These are phyloP conservation scores for Blastomyces percursus DNA, from an alignment of 2,329 filamentous ascomycete genomes.

Conservation along the genomic window DNA sequence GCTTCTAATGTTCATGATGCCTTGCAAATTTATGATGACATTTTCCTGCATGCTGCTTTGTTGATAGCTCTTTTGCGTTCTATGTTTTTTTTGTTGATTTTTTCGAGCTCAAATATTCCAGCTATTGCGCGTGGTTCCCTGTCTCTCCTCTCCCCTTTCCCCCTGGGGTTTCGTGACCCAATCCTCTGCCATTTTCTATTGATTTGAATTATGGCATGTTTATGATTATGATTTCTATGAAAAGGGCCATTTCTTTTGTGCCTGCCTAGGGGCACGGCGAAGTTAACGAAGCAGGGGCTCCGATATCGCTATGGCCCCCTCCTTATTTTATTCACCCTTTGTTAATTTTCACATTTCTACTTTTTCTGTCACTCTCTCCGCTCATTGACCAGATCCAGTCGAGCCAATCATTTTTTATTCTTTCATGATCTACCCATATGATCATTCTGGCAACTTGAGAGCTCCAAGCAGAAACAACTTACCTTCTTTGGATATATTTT, in stretches of 20 bases:
- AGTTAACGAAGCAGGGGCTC: background rate
- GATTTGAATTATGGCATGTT: background rate
- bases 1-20: background rate
- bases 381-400: background rate
- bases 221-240: background rate
- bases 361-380: background rate
- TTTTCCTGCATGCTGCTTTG: background rate
- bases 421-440: too few species aligned
- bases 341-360: too few species aligned
- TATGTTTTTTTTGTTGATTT: background rate
- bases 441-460: background rate
- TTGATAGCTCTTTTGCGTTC: background rate
- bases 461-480: background rate
- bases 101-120: background rate
- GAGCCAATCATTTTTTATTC: background rate
- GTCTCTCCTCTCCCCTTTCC: background rate
- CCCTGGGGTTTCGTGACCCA: background rate
- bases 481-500: conserved; percentile 3
- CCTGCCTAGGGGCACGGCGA: background rate
- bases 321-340: too few species aligned
- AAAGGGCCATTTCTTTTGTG: background rate
- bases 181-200: background rate
- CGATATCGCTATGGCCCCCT: background rate
- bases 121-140: background rate
- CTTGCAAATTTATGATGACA: background rate